Evolutionary conservation across 2,329 filamentous ascomycete species (phyloP).

Genomic region (Cercospora sesami): DNA sequence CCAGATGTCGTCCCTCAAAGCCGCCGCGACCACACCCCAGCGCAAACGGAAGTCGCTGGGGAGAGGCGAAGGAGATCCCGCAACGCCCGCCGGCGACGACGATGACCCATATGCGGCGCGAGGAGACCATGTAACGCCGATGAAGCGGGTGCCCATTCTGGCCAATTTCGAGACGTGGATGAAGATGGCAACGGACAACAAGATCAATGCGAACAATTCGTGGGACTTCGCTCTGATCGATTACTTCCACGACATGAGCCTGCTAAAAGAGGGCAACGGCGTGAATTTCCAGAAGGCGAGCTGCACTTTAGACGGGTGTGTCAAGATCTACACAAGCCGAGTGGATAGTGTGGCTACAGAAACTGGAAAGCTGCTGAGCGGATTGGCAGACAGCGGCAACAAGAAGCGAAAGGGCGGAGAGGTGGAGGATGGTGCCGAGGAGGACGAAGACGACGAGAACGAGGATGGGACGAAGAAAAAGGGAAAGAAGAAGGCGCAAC

Average conservation of each 20-base stretch:
- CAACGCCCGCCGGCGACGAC: slow-evolving; percentile 56
- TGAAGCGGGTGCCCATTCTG: slow-evolving; percentile 92
- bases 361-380: slow-evolving; percentile 90
- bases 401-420: slow-evolving; percentile 55
- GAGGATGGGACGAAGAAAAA: slow-evolving; percentile 55
- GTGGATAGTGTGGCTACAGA: slow-evolving; percentile 98
- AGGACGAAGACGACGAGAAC: slow-evolving; percentile 62
- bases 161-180: slow-evolving; percentile 99
- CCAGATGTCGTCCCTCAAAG: slow-evolving; percentile 89
- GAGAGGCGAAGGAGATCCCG: slow-evolving; percentile 47
- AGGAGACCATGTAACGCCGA: slow-evolving; percentile 80
- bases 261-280: slow-evolving; percentile 91
- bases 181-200: slow-evolving; percentile 99
- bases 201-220: slow-evolving; percentile 93
- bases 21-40: slow-evolving; percentile 58
- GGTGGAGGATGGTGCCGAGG: slow-evolving; percentile 63
- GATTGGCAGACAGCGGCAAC: slow-evolving; percentile 79
- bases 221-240: slow-evolving; percentile 99
- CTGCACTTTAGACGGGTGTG: slow-evolving; percentile 94
- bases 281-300: slow-evolving; percentile 99
- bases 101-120: slow-evolving; percentile 56
- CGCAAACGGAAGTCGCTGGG: slow-evolving; percentile 49
- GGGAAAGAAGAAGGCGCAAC: slow-evolving; percentile 69
- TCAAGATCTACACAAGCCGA: slow-evolving; percentile 98
- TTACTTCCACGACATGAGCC: slow-evolving; percentile 98